Base-by-base conservation (phyloP, 2,329 filamentous ascomycete genomes). In the Fusarium sublunatum region DNA sequence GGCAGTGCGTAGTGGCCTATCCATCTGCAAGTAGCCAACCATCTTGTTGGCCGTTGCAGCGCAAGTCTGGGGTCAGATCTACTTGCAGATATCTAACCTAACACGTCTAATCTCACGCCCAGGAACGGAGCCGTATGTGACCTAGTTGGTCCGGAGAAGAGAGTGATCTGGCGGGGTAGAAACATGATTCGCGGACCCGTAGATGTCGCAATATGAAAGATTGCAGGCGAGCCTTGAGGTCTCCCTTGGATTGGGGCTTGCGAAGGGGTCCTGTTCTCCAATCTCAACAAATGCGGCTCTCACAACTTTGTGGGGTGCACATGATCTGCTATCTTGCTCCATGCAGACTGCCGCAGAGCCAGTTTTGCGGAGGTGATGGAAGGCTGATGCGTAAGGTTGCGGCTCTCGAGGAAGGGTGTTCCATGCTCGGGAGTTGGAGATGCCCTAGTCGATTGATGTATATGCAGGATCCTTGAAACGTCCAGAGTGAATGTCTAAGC, bases 201-300 rank as follows among this genome's bases (percentile, higher is more conserved):
- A 35, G 43, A 63, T 62, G 39, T 45, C 45, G 46, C 32, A 58
- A 22, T 35, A 11, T 50, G 40, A 25, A 39, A 55, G 34, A 29
- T 26, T 25, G 49, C 42, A 44, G 52, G 50, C 22, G 48, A 58
- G 47, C 15, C 32, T 48, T 26, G 10, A 46, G 25, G 36, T 55
- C 49, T 59, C 24, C 19, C 9, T 43, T n/a, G 8, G 7, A 49
- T 53, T 50, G 28, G 48, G 39, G 34, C 19, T 34, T 42, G 31
- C 31, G 35, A 51, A 7, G 35, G 45, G 9, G 38, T n/a, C 19
- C 36, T 11, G 7, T 42, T 64, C 64, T 29, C 56, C 52, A 68
- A 67, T 47, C 56, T 52, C 62, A 70, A 56, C 41, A 66, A 46
- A 44, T 67, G 65, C 67, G 57, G 63, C 55, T 68, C 66, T 68